phyloP scores from a whole-genome alignment of 2,329 filamentous ascomycete genomes.

The Verticillium nonalfalfae region DNA sequence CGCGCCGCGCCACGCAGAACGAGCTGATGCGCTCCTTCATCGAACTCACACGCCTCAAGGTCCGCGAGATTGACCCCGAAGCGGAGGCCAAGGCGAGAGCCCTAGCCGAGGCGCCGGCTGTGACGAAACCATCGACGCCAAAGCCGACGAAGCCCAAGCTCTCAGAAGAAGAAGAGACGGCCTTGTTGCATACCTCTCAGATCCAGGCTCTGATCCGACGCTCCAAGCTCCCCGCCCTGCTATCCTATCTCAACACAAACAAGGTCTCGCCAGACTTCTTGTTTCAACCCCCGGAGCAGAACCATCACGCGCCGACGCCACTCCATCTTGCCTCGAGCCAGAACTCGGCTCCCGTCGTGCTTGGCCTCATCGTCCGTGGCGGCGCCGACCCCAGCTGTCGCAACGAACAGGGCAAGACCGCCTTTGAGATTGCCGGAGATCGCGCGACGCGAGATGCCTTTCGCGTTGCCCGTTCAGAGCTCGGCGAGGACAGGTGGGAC shows the following conservation, averaged over 20 bases:
- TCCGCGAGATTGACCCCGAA: constrained; percentile 68
- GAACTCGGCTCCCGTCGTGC: constrained; percentile 71
- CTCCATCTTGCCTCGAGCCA: constrained; percentile 81
- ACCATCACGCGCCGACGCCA: constrained; percentile 75
- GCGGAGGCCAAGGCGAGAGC: constrained; percentile 39
- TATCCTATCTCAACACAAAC: constrained; percentile 79
- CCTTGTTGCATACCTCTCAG: constrained; percentile 78
- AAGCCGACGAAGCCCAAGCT: constrained; percentile 55
- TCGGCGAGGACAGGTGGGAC: constrained; percentile 70
- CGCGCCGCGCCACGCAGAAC: constrained; percentile 82
- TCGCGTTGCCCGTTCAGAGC: constrained; percentile 74
- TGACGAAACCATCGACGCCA: constrained; percentile 34
- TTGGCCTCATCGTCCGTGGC: constrained; percentile 68
- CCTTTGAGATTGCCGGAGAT: constrained; percentile 85
- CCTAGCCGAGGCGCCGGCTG: constrained; percentile 26
- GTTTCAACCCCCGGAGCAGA: constrained; percentile 66
- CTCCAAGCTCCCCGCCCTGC: constrained; percentile 79
- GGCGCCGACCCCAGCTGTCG: constrained; percentile 64
- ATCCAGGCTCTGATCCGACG: constrained; percentile 82
- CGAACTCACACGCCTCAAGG: constrained; percentile 85
- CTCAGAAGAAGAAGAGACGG: constrained; percentile 78
- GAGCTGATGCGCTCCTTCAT: constrained; percentile 94
- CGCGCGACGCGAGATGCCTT: constrained; percentile 84
- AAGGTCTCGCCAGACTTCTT: constrained; percentile 62
- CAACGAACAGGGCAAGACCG: constrained; percentile 72